Conservation (phyloP, 176 grass and related monocot species). For the Oryza nivara region DNA sequence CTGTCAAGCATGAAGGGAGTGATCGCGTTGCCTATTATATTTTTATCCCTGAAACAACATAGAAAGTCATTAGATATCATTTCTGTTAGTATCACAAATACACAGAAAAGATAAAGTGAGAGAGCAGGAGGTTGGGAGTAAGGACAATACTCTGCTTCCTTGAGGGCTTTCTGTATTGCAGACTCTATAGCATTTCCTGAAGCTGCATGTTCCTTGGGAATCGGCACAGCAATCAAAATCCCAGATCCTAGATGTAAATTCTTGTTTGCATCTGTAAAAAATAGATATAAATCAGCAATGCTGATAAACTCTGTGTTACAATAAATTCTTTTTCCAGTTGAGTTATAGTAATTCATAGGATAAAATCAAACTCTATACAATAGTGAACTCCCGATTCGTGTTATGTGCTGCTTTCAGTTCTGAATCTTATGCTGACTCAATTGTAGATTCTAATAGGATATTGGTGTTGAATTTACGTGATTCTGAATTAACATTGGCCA, state of each 20-base stretch:
- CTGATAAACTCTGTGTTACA: slow-evolving; percentile 33
- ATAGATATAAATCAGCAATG: neutral
- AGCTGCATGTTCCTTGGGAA: slow-evolving; percentile 74
- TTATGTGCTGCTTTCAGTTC: neutral
- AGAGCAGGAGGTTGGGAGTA: neutral
- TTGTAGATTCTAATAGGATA: neutral
- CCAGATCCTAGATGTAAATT: slow-evolving; percentile 75
- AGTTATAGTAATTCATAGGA: neutral
- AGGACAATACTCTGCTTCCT: slow-evolving; percentile 77
- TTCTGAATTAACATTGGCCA: neutral
- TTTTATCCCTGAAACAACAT: slow-evolving; percentile 63
- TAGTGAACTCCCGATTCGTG: neutral
- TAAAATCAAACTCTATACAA: neutral
- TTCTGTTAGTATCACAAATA: neutral
- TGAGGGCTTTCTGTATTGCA: slow-evolving; percentile 81
- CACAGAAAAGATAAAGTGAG: neutral
- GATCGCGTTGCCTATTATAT: slow-evolving; percentile 67
- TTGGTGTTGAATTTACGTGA: neutral
- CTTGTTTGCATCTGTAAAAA: slow-evolving; percentile 69
- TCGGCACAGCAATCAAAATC: slow-evolving; percentile 83
- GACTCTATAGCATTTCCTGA: slow-evolving; percentile 82
- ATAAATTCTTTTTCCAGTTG: neutral
- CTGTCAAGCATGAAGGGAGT: slow-evolving; percentile 86
- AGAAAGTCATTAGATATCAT: slow-evolving; percentile 2
- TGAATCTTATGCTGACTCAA: slow-evolving; percentile 7